A percentile compares a stretch with the other conserved stretches of the same genome.
Conservation (phyloP, 2,329 filamentous ascomycete species). For the Lojkania enalia region DNA sequence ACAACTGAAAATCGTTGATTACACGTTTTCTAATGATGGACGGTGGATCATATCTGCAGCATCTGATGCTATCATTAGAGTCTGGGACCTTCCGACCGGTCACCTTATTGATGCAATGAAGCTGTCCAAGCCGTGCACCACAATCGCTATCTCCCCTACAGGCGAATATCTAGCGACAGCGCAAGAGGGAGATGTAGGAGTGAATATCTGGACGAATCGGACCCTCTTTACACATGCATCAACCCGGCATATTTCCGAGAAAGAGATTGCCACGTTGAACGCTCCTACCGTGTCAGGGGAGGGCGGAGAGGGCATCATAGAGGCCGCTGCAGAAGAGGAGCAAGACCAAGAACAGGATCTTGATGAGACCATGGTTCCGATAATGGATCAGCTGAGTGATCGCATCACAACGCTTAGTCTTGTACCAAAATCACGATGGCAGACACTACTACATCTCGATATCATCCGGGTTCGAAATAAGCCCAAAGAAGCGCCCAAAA, state of each 20-base stretch:
- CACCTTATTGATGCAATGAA: slow-evolving; percentile 93
- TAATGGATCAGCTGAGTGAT: slow-evolving; percentile 75
- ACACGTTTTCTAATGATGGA: slow-evolving; percentile 82
- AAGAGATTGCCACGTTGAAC: slow-evolving; percentile 66
- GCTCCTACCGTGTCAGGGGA: slow-evolving; percentile 82
- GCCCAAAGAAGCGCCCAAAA: slow-evolving; percentile 87
- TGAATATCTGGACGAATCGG: slow-evolving; percentile 96
- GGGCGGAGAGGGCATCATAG: slow-evolving; percentile 72
- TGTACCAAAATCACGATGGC: slow-evolving; percentile 89
- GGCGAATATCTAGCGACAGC: slow-evolving; percentile 95
- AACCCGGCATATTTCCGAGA: slow-evolving; percentile 80
- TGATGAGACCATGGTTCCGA: slow-evolving; percentile 48
- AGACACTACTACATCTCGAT: slow-evolving; percentile 90
- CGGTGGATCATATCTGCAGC: slow-evolving; percentile 91
- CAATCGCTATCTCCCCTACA: slow-evolving; percentile 83
- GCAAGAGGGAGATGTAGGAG: slow-evolving; percentile 77
- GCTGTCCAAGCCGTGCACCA: slow-evolving; percentile 76
- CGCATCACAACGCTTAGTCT: slow-evolving; percentile 88
- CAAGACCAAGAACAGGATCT: slow-evolving; percentile 51
- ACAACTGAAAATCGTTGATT: slow-evolving; percentile 43
- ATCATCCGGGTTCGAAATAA: slow-evolving; percentile 90
- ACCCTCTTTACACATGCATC: slow-evolving; percentile 87
- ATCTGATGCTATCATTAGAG: slow-evolving; percentile 75
- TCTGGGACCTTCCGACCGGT: slow-evolving; percentile 95
- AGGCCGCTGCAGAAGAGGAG: slow-evolving; percentile 70